Evolutionary conservation across 1,284 basidiomycete genomes (phyloP).

Genomic region (Pascua guehoae): DNA sequence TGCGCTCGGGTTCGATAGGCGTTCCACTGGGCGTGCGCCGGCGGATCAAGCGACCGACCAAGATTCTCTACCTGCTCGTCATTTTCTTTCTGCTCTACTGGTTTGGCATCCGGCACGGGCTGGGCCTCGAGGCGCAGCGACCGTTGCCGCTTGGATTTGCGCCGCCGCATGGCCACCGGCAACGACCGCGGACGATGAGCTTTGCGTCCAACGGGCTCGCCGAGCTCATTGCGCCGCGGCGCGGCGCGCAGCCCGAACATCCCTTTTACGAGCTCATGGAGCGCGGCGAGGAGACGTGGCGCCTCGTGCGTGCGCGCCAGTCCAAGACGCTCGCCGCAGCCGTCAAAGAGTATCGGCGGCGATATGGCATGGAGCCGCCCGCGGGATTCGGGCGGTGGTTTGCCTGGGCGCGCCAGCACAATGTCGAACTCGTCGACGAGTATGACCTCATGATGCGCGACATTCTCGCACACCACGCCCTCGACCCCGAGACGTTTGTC

Average conservation of each 20-base stretch:
- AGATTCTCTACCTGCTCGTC: slow-evolving; percentile 45
- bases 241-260: slow-evolving; percentile 27
- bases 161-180: slow-evolving; percentile 30
- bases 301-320: slow-evolving; percentile 40
- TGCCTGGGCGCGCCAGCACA: slow-evolving; percentile 63
- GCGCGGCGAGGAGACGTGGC: slow-evolving; percentile 40
- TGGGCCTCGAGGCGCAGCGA: slow-evolving; percentile 37
- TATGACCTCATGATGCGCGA: slow-evolving; percentile 48
- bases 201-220: slow-evolving; percentile 18
- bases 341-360: slow-evolving; percentile 57
- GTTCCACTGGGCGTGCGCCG: slow-evolving; percentile 33
- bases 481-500: slow-evolving; percentile 37
- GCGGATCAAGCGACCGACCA: slow-evolving; percentile 38
- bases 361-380: slow-evolving; percentile 53
- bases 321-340: slow-evolving; percentile 58
- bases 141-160: slow-evolving; percentile 40
- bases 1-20: slow-evolving; percentile 5
- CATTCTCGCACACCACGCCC: slow-evolving; percentile 43
- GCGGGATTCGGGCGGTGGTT: slow-evolving; percentile 52
- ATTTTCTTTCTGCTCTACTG: slow-evolving; percentile 46
- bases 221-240: slow-evolving; percentile 8
- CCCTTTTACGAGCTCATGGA: slow-evolving; percentile 50
- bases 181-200: slow-evolving; percentile 22
- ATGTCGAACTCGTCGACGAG: slow-evolving; percentile 75
- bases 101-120: slow-evolving; percentile 47